Percentiles rank a stretch among this genome's conserved stretches.
These are phyloP conservation scores for Psilocybe subaeruginosa DNA, from an alignment of 768 basidiomycete species.

Conservation along the genomic window DNA sequence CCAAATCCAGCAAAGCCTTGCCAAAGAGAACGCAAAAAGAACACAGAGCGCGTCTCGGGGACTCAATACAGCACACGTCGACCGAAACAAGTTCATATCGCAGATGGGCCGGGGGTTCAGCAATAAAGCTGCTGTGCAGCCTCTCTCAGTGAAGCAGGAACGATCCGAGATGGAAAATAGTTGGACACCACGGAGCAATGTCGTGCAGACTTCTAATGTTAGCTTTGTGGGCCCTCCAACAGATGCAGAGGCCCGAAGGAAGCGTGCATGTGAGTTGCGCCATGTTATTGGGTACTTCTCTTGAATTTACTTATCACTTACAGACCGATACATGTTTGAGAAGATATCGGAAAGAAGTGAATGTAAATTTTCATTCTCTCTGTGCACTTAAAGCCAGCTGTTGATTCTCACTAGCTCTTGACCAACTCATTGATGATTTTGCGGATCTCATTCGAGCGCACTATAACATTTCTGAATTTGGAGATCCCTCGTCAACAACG, in stretches of 20 bases:
- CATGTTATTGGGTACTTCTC: background rate
- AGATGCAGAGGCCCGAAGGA: slow-evolving; percentile 40
- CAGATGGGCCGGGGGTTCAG: slow-evolving; percentile 21
- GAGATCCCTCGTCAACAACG: slow-evolving; percentile 62
- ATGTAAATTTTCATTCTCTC: slow-evolving; percentile 45
- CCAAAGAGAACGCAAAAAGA: slow-evolving; percentile 34
- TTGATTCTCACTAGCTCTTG: slow-evolving; percentile 58
- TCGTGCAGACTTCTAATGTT: slow-evolving; percentile 24
- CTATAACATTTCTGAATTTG: slow-evolving; percentile 73
- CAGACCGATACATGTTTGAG: slow-evolving; percentile 95
- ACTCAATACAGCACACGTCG: slow-evolving; percentile 32
- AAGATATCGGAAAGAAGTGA: slow-evolving; percentile 83
- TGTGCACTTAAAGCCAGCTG: background rate
- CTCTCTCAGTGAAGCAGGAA: slow-evolving; percentile 37
- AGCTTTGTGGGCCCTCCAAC: slow-evolving; percentile 42
- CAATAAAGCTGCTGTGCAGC: slow-evolving; percentile 18
- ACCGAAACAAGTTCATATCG: slow-evolving; percentile 36
- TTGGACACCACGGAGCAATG: slow-evolving; percentile 26
- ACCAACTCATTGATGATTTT: slow-evolving; percentile 86
- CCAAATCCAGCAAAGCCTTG: slow-evolving; percentile 50
- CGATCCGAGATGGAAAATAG: slow-evolving; percentile 27
- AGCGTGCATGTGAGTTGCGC: slow-evolving; percentile 57
- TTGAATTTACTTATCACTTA: background rate
- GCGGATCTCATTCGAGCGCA: slow-evolving; percentile 71
- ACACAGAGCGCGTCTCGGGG: slow-evolving; percentile 31